phyloP scores from a whole-genome alignment of 2,329 filamentous ascomycete species.

The Nannizzia gypsea region DNA sequence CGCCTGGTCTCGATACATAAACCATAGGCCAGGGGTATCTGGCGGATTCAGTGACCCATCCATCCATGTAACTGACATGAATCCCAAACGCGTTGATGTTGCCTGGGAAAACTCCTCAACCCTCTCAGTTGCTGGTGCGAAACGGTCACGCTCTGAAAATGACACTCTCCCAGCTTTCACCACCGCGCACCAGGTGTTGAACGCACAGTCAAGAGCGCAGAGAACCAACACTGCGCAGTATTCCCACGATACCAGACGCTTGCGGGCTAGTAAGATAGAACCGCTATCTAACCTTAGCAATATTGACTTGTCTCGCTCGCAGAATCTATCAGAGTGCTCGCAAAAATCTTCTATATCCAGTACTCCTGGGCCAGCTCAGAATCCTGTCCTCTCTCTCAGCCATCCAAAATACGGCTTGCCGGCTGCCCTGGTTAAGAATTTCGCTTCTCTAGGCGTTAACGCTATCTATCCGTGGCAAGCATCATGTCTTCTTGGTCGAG shows the following conservation, averaged over 20 bases:
- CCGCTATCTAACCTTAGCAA: constrained; percentile 12
- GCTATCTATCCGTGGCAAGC: constrained; percentile 73
- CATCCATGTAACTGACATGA: not conserved
- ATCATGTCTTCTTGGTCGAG: constrained; percentile 56
- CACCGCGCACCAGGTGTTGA: constrained; percentile 8
- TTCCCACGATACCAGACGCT: constrained; percentile 14
- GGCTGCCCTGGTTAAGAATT: constrained; percentile 48
- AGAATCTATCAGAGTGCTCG: constrained; percentile 42
- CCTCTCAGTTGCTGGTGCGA: constrained; percentile 2
- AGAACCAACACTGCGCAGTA: constrained; percentile 23
- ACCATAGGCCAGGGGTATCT: not conserved
- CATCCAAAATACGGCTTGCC: constrained; percentile 55
- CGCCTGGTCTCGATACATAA: not conserved
- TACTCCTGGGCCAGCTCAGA: constrained; percentile 28
- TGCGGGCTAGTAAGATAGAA: constrained; percentile 24
- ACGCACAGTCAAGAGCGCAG: not conserved
- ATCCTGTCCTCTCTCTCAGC: constrained; percentile 45
- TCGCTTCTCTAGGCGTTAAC: constrained; percentile 54
- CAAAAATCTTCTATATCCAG: constrained; percentile 36
- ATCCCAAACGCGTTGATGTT: not conserved
- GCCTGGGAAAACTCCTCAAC: not conserved
- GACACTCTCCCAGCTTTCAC: constrained; percentile 6
- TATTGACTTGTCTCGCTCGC: constrained; percentile 1
- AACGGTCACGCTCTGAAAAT: constrained; percentile 9
- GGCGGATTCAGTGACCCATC: not conserved